phyloP scores from a whole-genome alignment of 192 early-diverging fungal genomes.

The Allomyces javanicus region DNA sequence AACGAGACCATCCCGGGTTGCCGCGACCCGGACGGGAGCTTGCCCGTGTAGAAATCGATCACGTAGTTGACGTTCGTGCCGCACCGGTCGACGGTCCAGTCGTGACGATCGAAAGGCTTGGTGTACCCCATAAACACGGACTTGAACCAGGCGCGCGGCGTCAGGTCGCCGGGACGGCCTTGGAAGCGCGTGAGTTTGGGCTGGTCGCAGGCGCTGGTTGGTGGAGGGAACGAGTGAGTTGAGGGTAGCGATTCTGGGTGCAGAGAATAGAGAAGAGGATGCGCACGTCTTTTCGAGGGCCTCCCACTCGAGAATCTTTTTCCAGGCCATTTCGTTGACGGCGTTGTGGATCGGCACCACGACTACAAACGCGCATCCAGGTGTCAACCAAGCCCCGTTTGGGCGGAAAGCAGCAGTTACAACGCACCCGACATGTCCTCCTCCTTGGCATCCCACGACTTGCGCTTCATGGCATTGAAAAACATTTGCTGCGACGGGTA shows the following conservation, averaged over 20 bases:
- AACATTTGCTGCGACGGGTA: slow-evolving; percentile 93
- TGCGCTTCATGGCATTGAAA: slow-evolving; percentile 86
- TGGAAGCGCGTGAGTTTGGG: slow-evolving; percentile 54
- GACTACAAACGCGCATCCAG: slow-evolving; percentile 10
- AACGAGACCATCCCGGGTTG: slow-evolving; percentile 51
- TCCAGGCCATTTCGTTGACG: slow-evolving; percentile 82
- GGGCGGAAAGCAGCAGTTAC: not conserved
- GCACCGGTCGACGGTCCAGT: slow-evolving; percentile 85
- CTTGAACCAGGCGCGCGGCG: slow-evolving; percentile 45
- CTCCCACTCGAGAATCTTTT: slow-evolving; percentile 72
- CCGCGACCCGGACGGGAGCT: slow-evolving; percentile 23
- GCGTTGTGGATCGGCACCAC: slow-evolving; percentile 88
- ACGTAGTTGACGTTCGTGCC: slow-evolving; percentile 82
- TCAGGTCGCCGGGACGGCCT: slow-evolving; percentile 47
- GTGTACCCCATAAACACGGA: slow-evolving; percentile 41
- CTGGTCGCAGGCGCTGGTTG: no score
- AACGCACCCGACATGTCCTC: slow-evolving; percentile 39
- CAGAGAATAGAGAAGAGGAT: slow-evolving; percentile 8
- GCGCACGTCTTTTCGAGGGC: slow-evolving; percentile 7
- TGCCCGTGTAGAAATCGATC: slow-evolving; percentile 85
- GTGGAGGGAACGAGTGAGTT: no score
- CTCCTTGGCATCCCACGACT: slow-evolving; percentile 65
- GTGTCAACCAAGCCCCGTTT: no score
- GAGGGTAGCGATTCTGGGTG: no score
- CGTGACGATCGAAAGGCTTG: slow-evolving; percentile 88